These are phyloP conservation scores for Annona cherimola DNA, from an alignment of 164 flowering plant species.

Conservation along the genomic window DNA sequence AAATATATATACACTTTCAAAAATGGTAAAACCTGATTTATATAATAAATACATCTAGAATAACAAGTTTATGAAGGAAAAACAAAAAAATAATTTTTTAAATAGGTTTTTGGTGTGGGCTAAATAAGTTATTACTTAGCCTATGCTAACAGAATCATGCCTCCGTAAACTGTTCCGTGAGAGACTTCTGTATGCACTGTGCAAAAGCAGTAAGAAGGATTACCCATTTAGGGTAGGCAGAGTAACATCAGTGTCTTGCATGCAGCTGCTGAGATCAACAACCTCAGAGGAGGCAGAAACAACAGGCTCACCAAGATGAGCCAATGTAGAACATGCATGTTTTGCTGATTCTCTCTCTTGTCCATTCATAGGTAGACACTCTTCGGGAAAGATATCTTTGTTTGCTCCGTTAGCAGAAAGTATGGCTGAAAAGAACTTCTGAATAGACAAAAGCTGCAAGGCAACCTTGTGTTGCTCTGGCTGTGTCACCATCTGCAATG, in stretches of 20 bases:
- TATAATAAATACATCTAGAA: too few species aligned
- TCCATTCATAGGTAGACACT: slow-evolving; percentile 8
- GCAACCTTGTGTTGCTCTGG: slow-evolving; percentile 32
- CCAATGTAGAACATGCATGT: slow-evolving; percentile 3
- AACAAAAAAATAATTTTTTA: too few species aligned
- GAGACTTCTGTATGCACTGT: too few species aligned
- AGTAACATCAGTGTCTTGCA: slow-evolving; percentile 59
- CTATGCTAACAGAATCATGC: too few species aligned
- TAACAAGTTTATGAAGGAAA: too few species aligned
- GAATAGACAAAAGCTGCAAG: slow-evolving; percentile 46
- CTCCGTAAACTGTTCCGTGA: too few species aligned
- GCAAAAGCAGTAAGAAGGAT: slow-evolving; percentile 7
- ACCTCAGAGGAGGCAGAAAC: slow-evolving; percentile 40
- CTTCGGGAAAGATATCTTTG: slow-evolving; percentile 12
- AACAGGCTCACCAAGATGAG: slow-evolving; percentile 18
- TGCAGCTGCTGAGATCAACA: slow-evolving; percentile 66
- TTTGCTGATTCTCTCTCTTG: slow-evolving; percentile 7
- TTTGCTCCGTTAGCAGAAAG: slow-evolving; percentile 34
- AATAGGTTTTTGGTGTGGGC: too few species aligned
- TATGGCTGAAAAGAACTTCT: slow-evolving; percentile 41
- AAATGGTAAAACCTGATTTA: too few species aligned
- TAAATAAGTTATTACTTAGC: too few species aligned
- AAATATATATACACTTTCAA: too few species aligned
- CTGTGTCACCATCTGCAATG: slow-evolving; percentile 47
- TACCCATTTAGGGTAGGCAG: slow-evolving; percentile 94